phyloP scores from a whole-genome alignment of 2,329 filamentous ascomycete species.

The Trichoderma sp. region DNA sequence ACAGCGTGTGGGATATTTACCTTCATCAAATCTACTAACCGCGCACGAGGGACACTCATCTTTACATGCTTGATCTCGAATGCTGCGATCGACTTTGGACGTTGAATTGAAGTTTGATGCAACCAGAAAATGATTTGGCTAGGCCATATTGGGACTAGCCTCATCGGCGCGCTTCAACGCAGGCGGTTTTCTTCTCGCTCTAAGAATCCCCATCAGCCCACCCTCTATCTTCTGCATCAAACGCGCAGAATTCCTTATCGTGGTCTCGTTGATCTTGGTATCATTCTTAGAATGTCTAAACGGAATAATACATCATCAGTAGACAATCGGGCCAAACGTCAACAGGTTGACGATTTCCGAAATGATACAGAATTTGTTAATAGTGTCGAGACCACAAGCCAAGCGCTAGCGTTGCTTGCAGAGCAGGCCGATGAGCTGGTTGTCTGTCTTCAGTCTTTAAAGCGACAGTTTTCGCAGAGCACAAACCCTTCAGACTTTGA shows the following conservation, averaged over 20 bases:
- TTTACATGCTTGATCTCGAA: conserved; percentile 44
- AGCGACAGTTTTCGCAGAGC: conserved; percentile 34
- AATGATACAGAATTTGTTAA: background rate
- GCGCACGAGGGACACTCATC: conserved; percentile 65
- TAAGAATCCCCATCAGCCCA: background rate
- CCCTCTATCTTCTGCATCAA: conserved; percentile 1
- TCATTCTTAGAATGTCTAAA: conserved; percentile 44
- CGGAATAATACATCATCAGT: conserved; percentile 32
- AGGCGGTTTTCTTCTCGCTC: background rate
- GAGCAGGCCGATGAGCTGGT: conserved; percentile 44
- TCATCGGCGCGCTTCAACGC: background rate
- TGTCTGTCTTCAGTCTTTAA: conserved; percentile 44
- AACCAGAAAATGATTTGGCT: background rate
- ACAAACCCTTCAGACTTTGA: conserved; percentile 7
- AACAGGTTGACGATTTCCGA: background rate
- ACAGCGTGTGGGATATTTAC: conserved; percentile 47
- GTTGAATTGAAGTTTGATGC: conserved; percentile 36
- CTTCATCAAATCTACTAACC: conserved; percentile 76
- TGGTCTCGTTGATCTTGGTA: background rate
- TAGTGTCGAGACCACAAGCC: conserved; percentile 1
- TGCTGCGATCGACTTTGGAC: conserved; percentile 34
- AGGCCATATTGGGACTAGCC: background rate
- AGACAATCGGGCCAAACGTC: conserved; percentile 28
- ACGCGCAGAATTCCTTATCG: background rate
- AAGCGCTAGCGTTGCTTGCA: conserved; percentile 20